Conservation (phyloP, 2,329 filamentous ascomycete genomes). For the Claviceps purpurea region DNA sequence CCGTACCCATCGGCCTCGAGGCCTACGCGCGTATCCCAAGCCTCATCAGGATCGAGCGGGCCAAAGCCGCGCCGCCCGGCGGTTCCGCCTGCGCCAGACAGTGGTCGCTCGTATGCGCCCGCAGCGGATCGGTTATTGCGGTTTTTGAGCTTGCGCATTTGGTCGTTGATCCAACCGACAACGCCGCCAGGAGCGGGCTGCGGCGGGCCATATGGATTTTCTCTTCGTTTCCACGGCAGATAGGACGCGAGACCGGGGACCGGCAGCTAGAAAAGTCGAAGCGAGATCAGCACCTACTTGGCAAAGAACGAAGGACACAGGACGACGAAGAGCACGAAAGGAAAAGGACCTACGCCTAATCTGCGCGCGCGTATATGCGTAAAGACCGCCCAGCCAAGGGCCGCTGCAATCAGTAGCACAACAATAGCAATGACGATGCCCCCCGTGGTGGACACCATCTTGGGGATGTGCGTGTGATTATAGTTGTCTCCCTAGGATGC, state of each 20-base stretch:
- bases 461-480: conserved; percentile 6
- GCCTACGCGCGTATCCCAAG: conserved; percentile 72
- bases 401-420: conserved; percentile 43
- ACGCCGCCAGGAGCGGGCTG: conserved; percentile 48
- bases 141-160: conserved; percentile 49
- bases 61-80: conserved; percentile 46
- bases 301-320: not conserved
- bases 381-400: conserved; percentile 54
- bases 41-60: conserved; percentile 67
- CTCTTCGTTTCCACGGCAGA: conserved; percentile 52
- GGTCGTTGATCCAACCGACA: conserved; percentile 59
- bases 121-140: conserved; percentile 51
- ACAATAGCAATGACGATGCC: conserved; percentile 62
- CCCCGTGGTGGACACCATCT: conserved; percentile 46
- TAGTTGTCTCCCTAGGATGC: not conserved
- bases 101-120: conserved; percentile 58
- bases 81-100: conserved; percentile 20
- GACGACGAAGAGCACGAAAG: not conserved
- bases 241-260: conserved; percentile 54
- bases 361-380: conserved; percentile 59
- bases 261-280: conserved; percentile 39
- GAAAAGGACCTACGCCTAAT: conserved; percentile 44
- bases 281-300: too few species aligned
- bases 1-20: conserved; percentile 55
- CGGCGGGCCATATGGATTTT: conserved; percentile 35